phyloP scores from a whole-genome alignment of 2,329 filamentous ascomycete species.

The Cladophialophora psammophila region DNA sequence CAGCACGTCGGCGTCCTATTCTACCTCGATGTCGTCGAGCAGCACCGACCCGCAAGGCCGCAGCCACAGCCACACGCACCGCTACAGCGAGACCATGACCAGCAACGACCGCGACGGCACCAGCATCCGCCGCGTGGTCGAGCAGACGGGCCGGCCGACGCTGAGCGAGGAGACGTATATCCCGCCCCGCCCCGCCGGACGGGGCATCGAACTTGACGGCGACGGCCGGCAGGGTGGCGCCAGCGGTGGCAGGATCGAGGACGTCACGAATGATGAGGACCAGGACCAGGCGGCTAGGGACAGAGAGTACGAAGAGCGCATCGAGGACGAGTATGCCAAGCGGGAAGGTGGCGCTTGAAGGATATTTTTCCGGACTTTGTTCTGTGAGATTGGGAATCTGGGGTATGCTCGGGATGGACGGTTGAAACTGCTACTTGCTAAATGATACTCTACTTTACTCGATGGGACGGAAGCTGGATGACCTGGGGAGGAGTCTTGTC shows the following conservation, averaged over 20 bases:
- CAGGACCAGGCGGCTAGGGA: conserved; percentile 52
- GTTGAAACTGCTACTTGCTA: too few relatives aligned
- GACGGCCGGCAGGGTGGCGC: too few relatives aligned
- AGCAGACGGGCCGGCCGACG: conserved; percentile 27
- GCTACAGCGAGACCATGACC: conserved; percentile 27
- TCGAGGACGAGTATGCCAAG: conserved; percentile 57
- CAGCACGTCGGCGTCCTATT: neutral
- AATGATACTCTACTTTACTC: too few relatives aligned
- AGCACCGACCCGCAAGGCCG: conserved; percentile 9
- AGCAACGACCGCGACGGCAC: conserved; percentile 33
- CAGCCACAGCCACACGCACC: conserved; percentile 7
- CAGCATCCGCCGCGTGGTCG: conserved; percentile 24
- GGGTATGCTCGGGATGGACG: neutral
- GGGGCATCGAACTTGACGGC: too few relatives aligned
- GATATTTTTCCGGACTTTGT: conserved; percentile 17
- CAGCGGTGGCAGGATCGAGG: conserved; percentile 23
- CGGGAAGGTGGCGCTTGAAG: conserved; percentile 52
- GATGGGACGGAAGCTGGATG: too few relatives aligned
- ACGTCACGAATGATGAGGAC: conserved; percentile 30
- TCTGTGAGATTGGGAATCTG: neutral
- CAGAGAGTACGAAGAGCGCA: conserved; percentile 54
- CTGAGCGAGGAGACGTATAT: conserved; percentile 27
- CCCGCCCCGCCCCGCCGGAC: conserved; percentile 5
- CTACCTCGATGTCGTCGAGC: conserved; percentile 21
- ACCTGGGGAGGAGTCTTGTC: too few relatives aligned